These are phyloP conservation scores for Sabuloglossum arenarium DNA, from an alignment of 495 filamentous ascomycete species.

Conservation along the genomic window DNA sequence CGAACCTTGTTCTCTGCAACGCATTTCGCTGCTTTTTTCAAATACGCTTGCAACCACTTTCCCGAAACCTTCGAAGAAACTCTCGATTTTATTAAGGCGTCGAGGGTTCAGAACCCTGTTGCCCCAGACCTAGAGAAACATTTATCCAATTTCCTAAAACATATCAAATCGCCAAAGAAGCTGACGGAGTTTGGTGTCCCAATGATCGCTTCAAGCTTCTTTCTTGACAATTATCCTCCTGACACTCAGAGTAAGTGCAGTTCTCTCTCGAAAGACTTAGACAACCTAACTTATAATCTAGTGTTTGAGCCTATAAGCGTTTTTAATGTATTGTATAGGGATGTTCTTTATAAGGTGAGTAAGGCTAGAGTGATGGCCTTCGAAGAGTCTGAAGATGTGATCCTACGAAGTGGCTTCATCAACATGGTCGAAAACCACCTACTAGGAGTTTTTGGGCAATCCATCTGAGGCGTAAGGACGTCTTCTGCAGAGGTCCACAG, in stretches of 20 bases:
- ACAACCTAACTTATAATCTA: background rate
- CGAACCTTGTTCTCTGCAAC: too few species aligned
- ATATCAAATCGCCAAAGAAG: too few species aligned
- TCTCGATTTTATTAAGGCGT: too few species aligned
- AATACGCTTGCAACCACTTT: too few species aligned
- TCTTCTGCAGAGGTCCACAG: background rate
- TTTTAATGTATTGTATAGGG: background rate
- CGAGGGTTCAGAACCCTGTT: too few species aligned
- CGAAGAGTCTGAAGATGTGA: too few species aligned
- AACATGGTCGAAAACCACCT: background rate
- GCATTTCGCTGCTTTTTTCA: too few species aligned
- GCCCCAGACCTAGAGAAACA: too few species aligned
- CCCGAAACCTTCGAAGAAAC: too few species aligned
- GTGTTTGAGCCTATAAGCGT: background rate
- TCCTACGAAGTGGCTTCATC: slow-evolving; percentile 6
- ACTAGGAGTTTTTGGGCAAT: slow-evolving; percentile 11
- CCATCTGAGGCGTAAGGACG: slow-evolving; percentile 2
- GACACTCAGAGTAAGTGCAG: background rate
- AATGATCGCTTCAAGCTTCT: background rate
- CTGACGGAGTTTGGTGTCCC: background rate
- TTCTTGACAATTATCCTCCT: background rate
- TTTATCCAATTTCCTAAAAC: too few species aligned
- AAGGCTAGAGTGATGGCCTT: too few species aligned
- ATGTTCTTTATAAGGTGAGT: too few species aligned
- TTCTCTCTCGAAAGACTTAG: background rate